These are phyloP conservation scores for Mytilinidion resinicola DNA, from an alignment of 495 filamentous ascomycete species.

Conservation along the genomic window DNA sequence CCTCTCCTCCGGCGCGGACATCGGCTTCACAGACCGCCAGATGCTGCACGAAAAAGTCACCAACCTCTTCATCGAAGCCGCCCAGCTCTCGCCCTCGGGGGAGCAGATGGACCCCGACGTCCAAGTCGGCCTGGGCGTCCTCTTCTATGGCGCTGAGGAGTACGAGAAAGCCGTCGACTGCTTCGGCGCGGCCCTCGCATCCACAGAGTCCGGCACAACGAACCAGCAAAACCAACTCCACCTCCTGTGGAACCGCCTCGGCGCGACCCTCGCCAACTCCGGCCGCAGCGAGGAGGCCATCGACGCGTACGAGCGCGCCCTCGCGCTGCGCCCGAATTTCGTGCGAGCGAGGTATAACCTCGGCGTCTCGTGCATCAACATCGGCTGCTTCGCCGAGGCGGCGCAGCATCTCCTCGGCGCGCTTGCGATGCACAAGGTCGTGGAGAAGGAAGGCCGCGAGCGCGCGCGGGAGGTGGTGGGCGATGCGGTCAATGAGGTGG, in stretches of 20 bases:
- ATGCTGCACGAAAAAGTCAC: slow-evolving; percentile 86
- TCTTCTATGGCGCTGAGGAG: slow-evolving; percentile 96
- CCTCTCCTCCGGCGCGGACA: slow-evolving; percentile 61
- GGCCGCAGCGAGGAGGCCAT: slow-evolving; percentile 93
- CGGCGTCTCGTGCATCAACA: slow-evolving; percentile 94
- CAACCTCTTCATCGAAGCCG: slow-evolving; percentile 81
- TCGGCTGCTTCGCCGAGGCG: slow-evolving; percentile 87
- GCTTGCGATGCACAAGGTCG: slow-evolving; percentile 91
- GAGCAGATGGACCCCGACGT: slow-evolving; percentile 95
- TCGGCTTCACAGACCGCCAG: slow-evolving; percentile 89
- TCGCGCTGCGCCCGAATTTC: slow-evolving; percentile 86
- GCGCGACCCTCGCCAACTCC: slow-evolving; percentile 91
- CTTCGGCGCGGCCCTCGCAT: slow-evolving; percentile 82
- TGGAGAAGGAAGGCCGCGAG: slow-evolving; percentile 77
- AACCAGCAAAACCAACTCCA: slow-evolving; percentile 76
- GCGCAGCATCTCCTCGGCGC: slow-evolving; percentile 92
- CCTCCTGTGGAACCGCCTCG: slow-evolving; percentile 95
- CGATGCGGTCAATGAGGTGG: slow-evolving; percentile 53
- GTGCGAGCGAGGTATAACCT: slow-evolving; percentile 96
- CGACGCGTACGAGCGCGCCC: slow-evolving; percentile 86
- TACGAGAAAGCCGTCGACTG: slow-evolving; percentile 99
- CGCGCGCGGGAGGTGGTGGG: slow-evolving; percentile 76
- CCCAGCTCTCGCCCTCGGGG: slow-evolving; percentile 81
- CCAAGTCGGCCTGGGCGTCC: slow-evolving; percentile 91
- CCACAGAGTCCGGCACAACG: slow-evolving; percentile 66